Evolutionary conservation across 345 rosid species (phyloP).

Genomic region (Geranium rotundifolium): DNA sequence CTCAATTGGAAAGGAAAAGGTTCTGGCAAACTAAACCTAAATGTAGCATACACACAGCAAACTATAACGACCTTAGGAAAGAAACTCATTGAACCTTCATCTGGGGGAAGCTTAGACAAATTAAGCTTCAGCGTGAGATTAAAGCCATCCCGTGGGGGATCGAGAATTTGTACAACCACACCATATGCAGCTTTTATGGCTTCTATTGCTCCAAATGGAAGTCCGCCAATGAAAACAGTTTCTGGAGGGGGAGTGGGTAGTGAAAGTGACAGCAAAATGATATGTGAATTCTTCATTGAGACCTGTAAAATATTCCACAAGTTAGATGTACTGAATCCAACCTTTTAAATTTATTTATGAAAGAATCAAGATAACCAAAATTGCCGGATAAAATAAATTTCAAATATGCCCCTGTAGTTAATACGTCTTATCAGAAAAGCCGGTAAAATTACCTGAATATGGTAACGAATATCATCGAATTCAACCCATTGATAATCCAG

Average conservation of each 20-base stretch:
- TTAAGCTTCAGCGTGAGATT: slow-evolving; percentile 73
- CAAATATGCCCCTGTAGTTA: neutral
- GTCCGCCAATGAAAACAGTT: too few species aligned
- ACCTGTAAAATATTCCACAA: slow-evolving; percentile 33
- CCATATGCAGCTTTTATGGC: slow-evolving; percentile 47
- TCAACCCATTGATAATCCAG: slow-evolving; percentile 89
- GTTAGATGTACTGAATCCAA: slow-evolving; percentile 6
- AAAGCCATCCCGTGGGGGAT: slow-evolving; percentile 68
- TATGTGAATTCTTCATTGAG: slow-evolving; percentile 72
- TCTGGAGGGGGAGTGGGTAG: slow-evolving; percentile 29
- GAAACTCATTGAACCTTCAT: slow-evolving; percentile 70
- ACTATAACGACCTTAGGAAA: slow-evolving; percentile 39
- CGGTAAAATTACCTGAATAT: slow-evolving; percentile 55
- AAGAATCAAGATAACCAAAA: neutral
- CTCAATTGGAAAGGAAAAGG: too few species aligned
- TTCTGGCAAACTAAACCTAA: slow-evolving; percentile 1
- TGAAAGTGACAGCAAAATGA: slow-evolving; percentile 60
- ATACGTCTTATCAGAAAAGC: neutral
- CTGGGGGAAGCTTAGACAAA: slow-evolving; percentile 67
- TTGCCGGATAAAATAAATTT: too few species aligned
- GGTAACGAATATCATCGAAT: slow-evolving; percentile 87
- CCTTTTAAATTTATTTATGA: too few species aligned
- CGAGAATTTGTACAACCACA: slow-evolving; percentile 74
- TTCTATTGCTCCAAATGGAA: slow-evolving; percentile 11
- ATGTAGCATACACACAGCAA: slow-evolving; percentile 15